These are phyloP conservation scores for Lachnellula subtilissima DNA, from an alignment of 2,329 filamentous ascomycete genomes.

Conservation along the genomic window DNA sequence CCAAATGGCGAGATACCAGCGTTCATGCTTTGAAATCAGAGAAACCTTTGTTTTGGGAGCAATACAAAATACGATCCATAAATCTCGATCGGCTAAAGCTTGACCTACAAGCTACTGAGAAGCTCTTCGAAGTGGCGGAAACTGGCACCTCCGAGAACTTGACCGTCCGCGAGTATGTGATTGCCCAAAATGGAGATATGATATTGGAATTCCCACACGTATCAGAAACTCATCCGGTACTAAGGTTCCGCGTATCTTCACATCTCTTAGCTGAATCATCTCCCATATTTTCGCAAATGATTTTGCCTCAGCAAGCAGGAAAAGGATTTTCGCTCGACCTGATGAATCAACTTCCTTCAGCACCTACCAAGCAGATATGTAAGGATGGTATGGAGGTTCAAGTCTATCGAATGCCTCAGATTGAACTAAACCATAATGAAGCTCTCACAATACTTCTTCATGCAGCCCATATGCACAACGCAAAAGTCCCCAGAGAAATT, in stretches of 20 bases:
- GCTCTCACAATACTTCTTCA: conserved; percentile 45
- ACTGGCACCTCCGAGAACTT: conserved; percentile 39
- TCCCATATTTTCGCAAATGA: conserved; percentile 47
- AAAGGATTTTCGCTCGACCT: conserved; percentile 14
- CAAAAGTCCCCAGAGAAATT: conserved; percentile 42
- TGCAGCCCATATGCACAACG: conserved; percentile 47
- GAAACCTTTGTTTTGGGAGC: conserved; percentile 40
- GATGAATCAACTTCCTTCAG: conserved; percentile 22
- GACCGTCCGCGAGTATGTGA: conserved; percentile 38
- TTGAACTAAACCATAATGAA: conserved; percentile 39
- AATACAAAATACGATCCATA: conserved; percentile 44
- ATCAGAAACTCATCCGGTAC: conserved; percentile 34
- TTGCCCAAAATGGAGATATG: conserved; percentile 43
- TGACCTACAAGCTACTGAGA: conserved; percentile 38
- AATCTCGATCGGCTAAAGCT: conserved; percentile 43
- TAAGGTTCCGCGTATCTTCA: conserved; percentile 49
- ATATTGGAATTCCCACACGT: conserved; percentile 49
- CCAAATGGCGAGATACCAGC: conserved; percentile 29
- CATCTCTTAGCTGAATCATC: conserved; percentile 47
- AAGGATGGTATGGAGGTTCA: conserved; percentile 41
- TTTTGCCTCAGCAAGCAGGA: conserved; percentile 27
- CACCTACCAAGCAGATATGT: conserved; percentile 35
- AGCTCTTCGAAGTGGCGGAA: conserved; percentile 38
- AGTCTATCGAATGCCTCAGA: conserved; percentile 50
- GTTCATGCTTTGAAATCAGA: conserved; percentile 40